Evolutionary conservation across 768 basidiomycete genomes (phyloP), one percentile per base, ranked within the genome.

Genomic region (Pulveroboletus sp.): DNA sequence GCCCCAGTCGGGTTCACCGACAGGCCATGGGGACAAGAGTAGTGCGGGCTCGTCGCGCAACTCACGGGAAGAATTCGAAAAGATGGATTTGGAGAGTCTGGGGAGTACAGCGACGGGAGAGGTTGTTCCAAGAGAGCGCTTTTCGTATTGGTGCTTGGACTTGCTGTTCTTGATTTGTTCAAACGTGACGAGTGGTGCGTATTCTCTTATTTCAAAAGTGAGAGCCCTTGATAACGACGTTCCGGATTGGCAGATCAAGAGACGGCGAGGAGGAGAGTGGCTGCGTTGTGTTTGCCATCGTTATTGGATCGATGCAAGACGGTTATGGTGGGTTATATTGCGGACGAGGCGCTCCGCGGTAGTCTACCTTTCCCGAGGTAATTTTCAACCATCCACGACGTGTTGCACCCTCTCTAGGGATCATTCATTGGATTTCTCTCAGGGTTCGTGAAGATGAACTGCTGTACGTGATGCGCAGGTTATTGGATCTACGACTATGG

Each of bases 111-210:
- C 78, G 35, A 66, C 70, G 9, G 80, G 79, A 0, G 62, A 69
- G 13, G 64, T 81, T 21, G 70, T 86, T 27, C 84, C 86, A 1
- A 73, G 92, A 35, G 93, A 94, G 64, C 76, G 90, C 8, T 94
- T 94, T 63, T 84, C 89, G 7, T 93, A 90, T 70, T 94, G 92
- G 92, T 93, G 89, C 62, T 85, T 94, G 49, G 92, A 95, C 59
- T 70, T 93, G 10, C 64, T 95, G 31, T 93, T 94, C 66, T 63
- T 87, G 55, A 74, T 93, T 28, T 93, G 89, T 58, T 86, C 88
- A 0, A 71, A 83, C 57, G 71, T 73, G 1, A 80, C 79, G 1
- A 75, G 73, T 68, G 86, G 88, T 84, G 51, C 27, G 71, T 51
- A 6, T 17, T 26, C 32, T 32, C 32, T 13, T 32, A 21, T 21